Evolutionary conservation across 352 stramenopile genomes (phyloP), one percentile per base, ranked within the genome.

Genomic region (Phytophthora idaei): DNA sequence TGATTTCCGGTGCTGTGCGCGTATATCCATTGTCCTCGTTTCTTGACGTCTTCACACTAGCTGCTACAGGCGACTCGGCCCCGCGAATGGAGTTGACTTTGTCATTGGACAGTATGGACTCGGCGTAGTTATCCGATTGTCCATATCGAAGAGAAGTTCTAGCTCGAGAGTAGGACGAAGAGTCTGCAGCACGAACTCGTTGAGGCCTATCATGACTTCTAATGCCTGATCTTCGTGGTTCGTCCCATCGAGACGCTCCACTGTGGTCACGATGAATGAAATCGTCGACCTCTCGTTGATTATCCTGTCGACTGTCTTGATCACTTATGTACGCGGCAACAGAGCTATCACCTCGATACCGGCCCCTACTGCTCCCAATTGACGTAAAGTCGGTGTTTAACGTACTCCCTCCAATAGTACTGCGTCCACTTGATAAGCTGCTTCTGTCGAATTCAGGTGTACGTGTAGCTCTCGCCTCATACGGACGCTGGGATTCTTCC

Each of bases 21-120:
- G n/a, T 28, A 44, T 34, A 7, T 2, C 61, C 44, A 3, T 46
- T 46, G 8, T 50, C 31, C 0, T 53, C n/a, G 15, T 53, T 25
- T 15, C n/a, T 36, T 29, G 34, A 50, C 44, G 7, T 1, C 25
- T 29, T 56, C 6, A 36, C 11, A 2, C 25, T 42, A 32, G 46
- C 3, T 28, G 17, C 7, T 32, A n/a, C 14, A 4, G 61, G 44
- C 11, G 55, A 50, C 39, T 74, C 61, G 0, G 67, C 50, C 17
- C 46, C 37, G 21, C 61, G 67, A 12, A 67, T 58, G 2, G 55
- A 74, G 37, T 74, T 50, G 9, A 44, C 42, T 44, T 74, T 71
- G 10, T 10, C 31, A 10, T 14, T 21, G 0, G 17, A 50, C 10
- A 25, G 8, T 2, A 34, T 42, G 4, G 34, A 47, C 1, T 44